A percentile compares a stretch with the other conserved stretches of the same genome.
These are phyloP conservation scores for Wickerhamomyces canadensis DNA, from an alignment of 805 yeast species.

Conservation along the genomic window DNA sequence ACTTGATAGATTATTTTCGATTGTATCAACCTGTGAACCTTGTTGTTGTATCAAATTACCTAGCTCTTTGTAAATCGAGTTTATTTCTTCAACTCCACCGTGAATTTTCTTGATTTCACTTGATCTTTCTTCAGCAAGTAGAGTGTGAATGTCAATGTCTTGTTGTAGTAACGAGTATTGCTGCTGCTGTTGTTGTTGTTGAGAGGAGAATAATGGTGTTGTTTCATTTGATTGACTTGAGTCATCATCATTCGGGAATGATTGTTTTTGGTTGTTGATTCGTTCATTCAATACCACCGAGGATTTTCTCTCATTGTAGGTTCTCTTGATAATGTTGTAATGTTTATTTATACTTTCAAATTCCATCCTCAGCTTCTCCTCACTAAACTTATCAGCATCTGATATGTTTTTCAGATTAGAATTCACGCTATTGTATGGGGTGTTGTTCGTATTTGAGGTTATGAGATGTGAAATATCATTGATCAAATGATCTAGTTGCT, in stretches of 20 bases:
- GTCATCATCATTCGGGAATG: constrained; percentile 16
- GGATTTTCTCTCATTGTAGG: constrained; percentile 44
- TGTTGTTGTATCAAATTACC: constrained; percentile 77
- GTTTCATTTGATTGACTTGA: constrained; percentile 13
- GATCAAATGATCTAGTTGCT: constrained; percentile 29
- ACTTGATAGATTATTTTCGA: constrained; percentile 71
- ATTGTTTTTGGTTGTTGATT: constrained; percentile 7
- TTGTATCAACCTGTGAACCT: constrained; percentile 76
- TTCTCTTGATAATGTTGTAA: constrained; percentile 36
- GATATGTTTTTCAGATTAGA: background rate
- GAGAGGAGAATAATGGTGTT: constrained; percentile 15
- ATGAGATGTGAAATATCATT: constrained; percentile 21
- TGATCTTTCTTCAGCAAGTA: constrained; percentile 67
- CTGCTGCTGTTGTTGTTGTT: constrained; percentile 30
- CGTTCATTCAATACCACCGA: constrained; percentile 31
- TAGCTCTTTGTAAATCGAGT: constrained; percentile 77
- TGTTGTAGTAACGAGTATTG: constrained; percentile 34
- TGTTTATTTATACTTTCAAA: constrained; percentile 44
- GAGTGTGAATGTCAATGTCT: constrained; percentile 57
- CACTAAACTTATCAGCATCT: constrained; percentile 22
- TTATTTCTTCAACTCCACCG: constrained; percentile 78
- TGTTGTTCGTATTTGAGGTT: constrained; percentile 5
- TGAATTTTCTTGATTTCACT: constrained; percentile 67
- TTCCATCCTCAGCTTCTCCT: constrained; percentile 47
- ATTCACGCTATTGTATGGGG: too few species aligned